A percentile compares a stretch with the other conserved stretches of the same genome.
phyloP scores from a whole-genome alignment of 2,329 filamentous ascomycete species.

The Furcasterigmium furcatum region DNA sequence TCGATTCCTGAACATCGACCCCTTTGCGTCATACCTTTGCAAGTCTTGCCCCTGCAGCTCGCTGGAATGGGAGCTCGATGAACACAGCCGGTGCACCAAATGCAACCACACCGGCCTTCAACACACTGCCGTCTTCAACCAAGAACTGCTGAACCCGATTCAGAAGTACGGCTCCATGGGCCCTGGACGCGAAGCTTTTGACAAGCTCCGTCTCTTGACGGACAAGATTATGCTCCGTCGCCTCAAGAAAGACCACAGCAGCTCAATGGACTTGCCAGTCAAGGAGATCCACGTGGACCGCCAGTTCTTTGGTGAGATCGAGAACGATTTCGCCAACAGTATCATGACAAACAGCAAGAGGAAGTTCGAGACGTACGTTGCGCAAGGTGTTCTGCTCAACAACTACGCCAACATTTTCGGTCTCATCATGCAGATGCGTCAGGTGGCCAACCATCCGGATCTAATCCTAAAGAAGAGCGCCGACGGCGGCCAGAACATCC shows the following conservation, averaged over 20 bases:
- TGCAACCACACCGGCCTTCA: conserved; percentile 50
- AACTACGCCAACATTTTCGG: conserved; percentile 99
- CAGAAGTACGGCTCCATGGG: conserved; percentile 58
- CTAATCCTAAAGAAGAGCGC: conserved; percentile 85
- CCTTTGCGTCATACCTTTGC: conserved; percentile 93
- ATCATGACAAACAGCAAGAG: conserved; percentile 92
- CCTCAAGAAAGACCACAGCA: conserved; percentile 88
- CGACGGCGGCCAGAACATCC: conserved; percentile 82
- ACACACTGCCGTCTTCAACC: conserved; percentile 71
- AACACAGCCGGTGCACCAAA: conserved; percentile 64
- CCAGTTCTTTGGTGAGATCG: conserved; percentile 94
- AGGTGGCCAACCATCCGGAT: conserved; percentile 95
- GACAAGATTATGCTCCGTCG: conserved; percentile 94
- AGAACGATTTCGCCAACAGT: conserved; percentile 90
- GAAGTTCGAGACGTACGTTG: conserved; percentile 93
- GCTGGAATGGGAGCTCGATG: conserved; percentile 79
- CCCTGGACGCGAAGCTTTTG: conserved; percentile 67
- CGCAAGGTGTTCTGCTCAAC: conserved; percentile 89
- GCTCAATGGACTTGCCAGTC: conserved; percentile 92
- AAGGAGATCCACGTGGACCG: conserved; percentile 91
- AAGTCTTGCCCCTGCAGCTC: conserved; percentile 78
- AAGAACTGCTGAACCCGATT: conserved; percentile 87
- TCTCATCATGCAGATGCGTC: conserved; percentile 98
- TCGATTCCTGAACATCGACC: conserved; percentile 83
- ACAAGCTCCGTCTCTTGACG: conserved; percentile 83